These are phyloP conservation scores for Cicer bijugum DNA, from an alignment of 306 rosid species.

Conservation along the genomic window DNA sequence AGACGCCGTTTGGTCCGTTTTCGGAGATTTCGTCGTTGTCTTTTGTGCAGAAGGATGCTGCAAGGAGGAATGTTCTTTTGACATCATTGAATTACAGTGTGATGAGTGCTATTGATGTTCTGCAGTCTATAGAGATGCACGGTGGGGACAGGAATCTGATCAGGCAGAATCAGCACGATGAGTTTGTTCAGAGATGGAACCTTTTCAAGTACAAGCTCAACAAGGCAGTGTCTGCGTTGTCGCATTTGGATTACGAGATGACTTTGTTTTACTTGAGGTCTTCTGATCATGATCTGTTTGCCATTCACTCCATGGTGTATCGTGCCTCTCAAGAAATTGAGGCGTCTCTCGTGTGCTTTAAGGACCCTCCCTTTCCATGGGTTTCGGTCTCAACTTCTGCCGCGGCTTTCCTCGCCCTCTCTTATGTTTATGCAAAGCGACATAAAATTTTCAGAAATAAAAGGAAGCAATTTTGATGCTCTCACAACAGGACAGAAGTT, in stretches of 20 bases:
- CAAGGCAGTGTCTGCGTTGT: conserved; percentile 82
- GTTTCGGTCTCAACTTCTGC: conserved; percentile 56
- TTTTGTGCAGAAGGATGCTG: conserved; percentile 95
- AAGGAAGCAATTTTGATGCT: conserved; percentile 88
- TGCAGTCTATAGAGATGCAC: conserved; percentile 68
- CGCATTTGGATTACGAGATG: conserved; percentile 86
- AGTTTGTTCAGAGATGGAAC: conserved; percentile 89
- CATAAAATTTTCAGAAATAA: conserved; percentile 79
- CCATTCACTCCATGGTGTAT: conserved; percentile 82
- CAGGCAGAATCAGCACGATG: conserved; percentile 65
- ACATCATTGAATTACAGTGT: conserved; percentile 74
- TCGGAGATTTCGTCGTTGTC: conserved; percentile 72
- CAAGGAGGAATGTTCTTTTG: conserved; percentile 79
- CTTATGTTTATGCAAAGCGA: conserved; percentile 69
- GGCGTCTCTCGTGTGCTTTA: conserved; percentile 88
- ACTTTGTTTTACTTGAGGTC: conserved; percentile 78
- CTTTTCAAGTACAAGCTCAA: conserved; percentile 86
- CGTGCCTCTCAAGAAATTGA: conserved; percentile 80
- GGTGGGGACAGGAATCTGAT: conserved; percentile 87
- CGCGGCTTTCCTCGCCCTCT: conserved; percentile 56
- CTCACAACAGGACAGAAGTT: conserved; percentile 47
- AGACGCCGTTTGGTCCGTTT: conserved; percentile 95
- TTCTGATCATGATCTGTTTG: conserved; percentile 89
- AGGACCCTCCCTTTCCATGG: conserved; percentile 95
- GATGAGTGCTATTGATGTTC: conserved; percentile 71